Evolutionary conservation across 2,329 filamentous ascomycete species (phyloP).

Genomic region (Fusarium chaquense): DNA sequence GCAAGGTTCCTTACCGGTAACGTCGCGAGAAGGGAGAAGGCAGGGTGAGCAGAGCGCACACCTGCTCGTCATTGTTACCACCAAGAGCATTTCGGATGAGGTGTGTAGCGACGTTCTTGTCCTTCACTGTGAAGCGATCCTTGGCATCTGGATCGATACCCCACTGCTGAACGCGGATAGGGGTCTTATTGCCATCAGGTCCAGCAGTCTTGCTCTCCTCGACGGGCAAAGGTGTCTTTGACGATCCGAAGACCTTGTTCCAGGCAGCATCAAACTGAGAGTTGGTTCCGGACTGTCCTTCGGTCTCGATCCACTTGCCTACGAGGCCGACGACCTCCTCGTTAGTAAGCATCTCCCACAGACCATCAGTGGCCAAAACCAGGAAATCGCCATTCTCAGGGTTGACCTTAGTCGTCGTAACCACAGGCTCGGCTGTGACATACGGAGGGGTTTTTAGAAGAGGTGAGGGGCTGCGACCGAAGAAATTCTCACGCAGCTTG

Average conservation of each 20-base stretch:
- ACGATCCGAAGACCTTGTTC: conserved; percentile 71
- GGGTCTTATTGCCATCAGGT: conserved; percentile 81
- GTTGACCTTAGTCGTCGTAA: conserved; percentile 92
- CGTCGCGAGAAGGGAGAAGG: conserved; percentile 91
- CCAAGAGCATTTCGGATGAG: conserved; percentile 94
- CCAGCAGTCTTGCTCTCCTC: conserved; percentile 68
- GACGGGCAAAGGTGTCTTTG: conserved; percentile 74
- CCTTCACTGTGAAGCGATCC: conserved; percentile 90
- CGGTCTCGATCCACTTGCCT: conserved; percentile 93
- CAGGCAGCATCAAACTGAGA: conserved; percentile 79
- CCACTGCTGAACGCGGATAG: conserved; percentile 92
- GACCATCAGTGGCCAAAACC: conserved; percentile 93
- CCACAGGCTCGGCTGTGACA: conserved; percentile 93
- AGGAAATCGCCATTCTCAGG: conserved; percentile 94
- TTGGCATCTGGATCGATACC: conserved; percentile 79
- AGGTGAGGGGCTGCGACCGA: conserved; percentile 81
- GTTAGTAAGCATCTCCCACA: conserved; percentile 99
- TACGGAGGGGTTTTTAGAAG: conserved; percentile 93
- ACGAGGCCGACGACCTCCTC: conserved; percentile 97
- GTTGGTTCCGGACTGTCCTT: conserved; percentile 63
- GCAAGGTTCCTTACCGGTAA: conserved; percentile 73
- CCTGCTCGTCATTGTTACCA: conserved; percentile 91
- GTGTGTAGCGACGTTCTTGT: conserved; percentile 96
- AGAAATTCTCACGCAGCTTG: conserved; percentile 86
- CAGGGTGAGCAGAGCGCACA: conserved; percentile 90